Evolutionary conservation across 352 stramenopile species (phyloP).

Genomic region (Globisporangium perplexum): DNA sequence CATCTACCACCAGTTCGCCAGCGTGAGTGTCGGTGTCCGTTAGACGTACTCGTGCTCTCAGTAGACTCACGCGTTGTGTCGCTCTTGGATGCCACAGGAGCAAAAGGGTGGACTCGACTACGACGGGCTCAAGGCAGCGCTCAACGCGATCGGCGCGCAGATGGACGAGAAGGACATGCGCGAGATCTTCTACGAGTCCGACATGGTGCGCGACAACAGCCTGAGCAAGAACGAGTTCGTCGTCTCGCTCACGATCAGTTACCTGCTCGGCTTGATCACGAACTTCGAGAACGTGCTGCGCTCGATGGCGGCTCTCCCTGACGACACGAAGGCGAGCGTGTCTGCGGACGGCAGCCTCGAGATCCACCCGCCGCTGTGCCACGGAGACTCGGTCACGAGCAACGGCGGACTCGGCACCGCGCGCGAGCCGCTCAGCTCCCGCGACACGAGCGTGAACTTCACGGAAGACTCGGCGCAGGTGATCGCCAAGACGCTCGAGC

Average conservation of each 20-base stretch:
- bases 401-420: background rate
- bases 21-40: conserved; percentile 22
- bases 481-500: conserved; percentile 68
- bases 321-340: conserved; percentile 25
- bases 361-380: background rate
- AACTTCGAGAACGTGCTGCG: conserved; percentile 53
- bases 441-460: conserved; percentile 14
- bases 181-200: conserved; percentile 86
- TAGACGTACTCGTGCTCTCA: conserved; percentile 1
- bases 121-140: conserved; percentile 52
- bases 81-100: conserved; percentile 16
- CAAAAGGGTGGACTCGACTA: conserved; percentile 58
- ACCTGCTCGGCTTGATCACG: conserved; percentile 75
- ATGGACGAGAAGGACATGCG: conserved; percentile 66
- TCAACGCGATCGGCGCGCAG: conserved; percentile 50
- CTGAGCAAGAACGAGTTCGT: conserved; percentile 86
- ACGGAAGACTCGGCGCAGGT: conserved; percentile 32
- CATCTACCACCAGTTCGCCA: conserved; percentile 62
- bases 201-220: conserved; percentile 84
- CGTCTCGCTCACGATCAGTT: conserved; percentile 76
- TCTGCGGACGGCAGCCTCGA: background rate
- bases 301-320: conserved; percentile 20
- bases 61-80: background rate
- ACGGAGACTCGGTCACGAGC: background rate
- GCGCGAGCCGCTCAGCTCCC: conserved; percentile 9